These are phyloP conservation scores for Suhomyces faveliae DNA, from an alignment of 805 yeast genomes.

Conservation along the genomic window DNA sequence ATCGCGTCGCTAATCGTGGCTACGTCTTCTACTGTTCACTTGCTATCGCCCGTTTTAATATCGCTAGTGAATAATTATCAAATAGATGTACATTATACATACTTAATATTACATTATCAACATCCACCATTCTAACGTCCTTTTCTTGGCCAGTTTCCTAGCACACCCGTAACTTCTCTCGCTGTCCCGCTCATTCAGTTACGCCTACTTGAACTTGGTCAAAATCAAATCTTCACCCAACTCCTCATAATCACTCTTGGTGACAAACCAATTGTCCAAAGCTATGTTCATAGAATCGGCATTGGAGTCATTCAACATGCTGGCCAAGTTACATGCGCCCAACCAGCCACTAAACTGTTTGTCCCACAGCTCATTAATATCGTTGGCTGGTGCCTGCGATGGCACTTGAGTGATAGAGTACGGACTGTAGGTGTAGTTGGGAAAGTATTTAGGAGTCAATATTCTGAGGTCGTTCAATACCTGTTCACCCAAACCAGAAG, in stretches of 20 bases:
- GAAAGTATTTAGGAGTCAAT: slow-evolving; percentile 44
- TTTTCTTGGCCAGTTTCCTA: too few relatives aligned
- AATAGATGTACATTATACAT: not conserved
- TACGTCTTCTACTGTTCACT: too few relatives aligned
- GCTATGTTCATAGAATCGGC: slow-evolving; percentile 33
- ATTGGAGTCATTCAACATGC: slow-evolving; percentile 51
- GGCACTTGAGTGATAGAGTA: slow-evolving; percentile 31
- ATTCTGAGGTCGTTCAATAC: slow-evolving; percentile 54
- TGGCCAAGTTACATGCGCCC: slow-evolving; percentile 70
- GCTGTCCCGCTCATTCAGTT: too few relatives aligned
- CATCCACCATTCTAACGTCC: too few relatives aligned
- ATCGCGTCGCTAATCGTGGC: too few relatives aligned
- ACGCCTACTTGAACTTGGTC: slow-evolving; percentile 35
- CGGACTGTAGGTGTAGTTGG: slow-evolving; percentile 40
- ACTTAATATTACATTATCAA: not conserved
- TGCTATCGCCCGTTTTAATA: too few relatives aligned
- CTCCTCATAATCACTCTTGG: slow-evolving; percentile 65
- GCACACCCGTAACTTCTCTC: too few relatives aligned
- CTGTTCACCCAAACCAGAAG: slow-evolving; percentile 56
- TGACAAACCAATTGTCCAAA: slow-evolving; percentile 51
- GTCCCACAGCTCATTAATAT: slow-evolving; percentile 43
- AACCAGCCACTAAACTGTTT: slow-evolving; percentile 63
- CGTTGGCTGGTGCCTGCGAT: slow-evolving; percentile 19
- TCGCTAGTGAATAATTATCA: too few relatives aligned
- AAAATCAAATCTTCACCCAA: slow-evolving; percentile 47